A percentile compares a stretch with the other conserved stretches of the same genome.
Conservation (phyloP, 768 basidiomycete species). For the Candolleomyces eurysporus region DNA sequence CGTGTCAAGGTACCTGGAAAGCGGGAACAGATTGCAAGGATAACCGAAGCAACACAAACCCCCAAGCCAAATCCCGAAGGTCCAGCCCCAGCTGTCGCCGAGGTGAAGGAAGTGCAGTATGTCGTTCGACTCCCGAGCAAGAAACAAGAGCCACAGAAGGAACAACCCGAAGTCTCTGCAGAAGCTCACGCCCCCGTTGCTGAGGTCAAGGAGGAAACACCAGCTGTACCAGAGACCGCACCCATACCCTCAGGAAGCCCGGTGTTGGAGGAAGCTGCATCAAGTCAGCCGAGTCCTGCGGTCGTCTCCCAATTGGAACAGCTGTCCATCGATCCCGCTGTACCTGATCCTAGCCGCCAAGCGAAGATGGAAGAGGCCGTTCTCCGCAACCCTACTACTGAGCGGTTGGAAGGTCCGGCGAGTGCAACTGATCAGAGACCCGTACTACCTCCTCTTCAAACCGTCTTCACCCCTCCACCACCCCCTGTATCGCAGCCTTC, state of each 20-base stretch:
- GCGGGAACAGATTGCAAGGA: slow-evolving; percentile 41
- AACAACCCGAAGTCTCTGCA: slow-evolving; percentile 53
- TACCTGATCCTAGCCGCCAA: slow-evolving; percentile 33
- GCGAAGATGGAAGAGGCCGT: slow-evolving; percentile 50
- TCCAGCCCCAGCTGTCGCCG: slow-evolving; percentile 27
- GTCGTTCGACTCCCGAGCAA: slow-evolving; percentile 56
- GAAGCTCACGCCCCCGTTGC: slow-evolving; percentile 53
- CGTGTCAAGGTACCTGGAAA: slow-evolving; percentile 65
- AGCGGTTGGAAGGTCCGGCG: background rate
- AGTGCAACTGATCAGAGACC: slow-evolving; percentile 26
- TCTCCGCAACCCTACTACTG: slow-evolving; percentile 31
- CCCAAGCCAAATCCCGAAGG: slow-evolving; percentile 14
- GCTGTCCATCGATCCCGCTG: slow-evolving; percentile 31
- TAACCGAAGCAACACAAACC: slow-evolving; percentile 17
- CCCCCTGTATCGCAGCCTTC: slow-evolving; percentile 38
- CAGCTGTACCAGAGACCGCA: background rate
- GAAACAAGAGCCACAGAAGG: slow-evolving; percentile 28
- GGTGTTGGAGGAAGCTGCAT: background rate
- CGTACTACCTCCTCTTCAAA: slow-evolving; percentile 39
- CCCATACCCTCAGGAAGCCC: no score
- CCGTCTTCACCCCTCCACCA: slow-evolving; percentile 42
- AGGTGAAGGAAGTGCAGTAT: slow-evolving; percentile 44
- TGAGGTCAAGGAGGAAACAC: slow-evolving; percentile 25
- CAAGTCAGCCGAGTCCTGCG: slow-evolving; percentile 25
- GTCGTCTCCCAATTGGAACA: slow-evolving; percentile 40